phyloP scores from a whole-genome alignment of 2,329 filamentous ascomycete genomes.

The Fusarium robinianum region DNA sequence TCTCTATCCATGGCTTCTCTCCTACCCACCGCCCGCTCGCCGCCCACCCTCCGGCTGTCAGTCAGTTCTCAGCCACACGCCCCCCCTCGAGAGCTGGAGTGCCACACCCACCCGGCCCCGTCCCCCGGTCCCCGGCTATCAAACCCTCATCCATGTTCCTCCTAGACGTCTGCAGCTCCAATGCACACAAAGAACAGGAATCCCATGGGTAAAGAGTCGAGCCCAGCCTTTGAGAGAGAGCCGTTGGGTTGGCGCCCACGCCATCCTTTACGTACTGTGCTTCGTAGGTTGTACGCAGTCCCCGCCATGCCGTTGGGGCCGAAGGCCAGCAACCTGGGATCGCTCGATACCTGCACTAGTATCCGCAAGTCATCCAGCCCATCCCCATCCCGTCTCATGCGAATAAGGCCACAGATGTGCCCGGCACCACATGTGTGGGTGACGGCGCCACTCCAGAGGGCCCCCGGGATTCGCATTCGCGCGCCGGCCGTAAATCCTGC shows the following conservation, averaged over 20 bases:
- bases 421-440: constrained; percentile 33
- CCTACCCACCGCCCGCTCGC: constrained; percentile 25
- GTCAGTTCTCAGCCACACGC: background rate
- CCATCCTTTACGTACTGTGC: constrained; percentile 33
- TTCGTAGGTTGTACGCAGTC: too few species aligned
- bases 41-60: constrained; percentile 1
- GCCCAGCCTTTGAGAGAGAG: constrained; percentile 23
- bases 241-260: constrained; percentile 34
- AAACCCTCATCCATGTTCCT: background rate
- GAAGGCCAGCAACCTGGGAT: constrained; percentile 34
- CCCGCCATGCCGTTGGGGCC: constrained; percentile 34
- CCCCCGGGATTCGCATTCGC: constrained; percentile 30
- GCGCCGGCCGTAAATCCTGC: constrained; percentile 21
- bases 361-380: constrained; percentile 37
- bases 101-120: constrained; percentile 1
- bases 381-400: constrained; percentile 27
- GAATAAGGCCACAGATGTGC: constrained; percentile 37
- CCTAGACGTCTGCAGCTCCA: background rate
- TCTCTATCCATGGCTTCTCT: too few species aligned
- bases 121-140: constrained; percentile 2
- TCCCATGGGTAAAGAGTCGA: constrained; percentile 22
- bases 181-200: constrained; percentile 31
- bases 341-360: constrained; percentile 33
- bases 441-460: constrained; percentile 32
- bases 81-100: too few species aligned